Evolutionary conservation across 2,329 filamentous ascomycete species (phyloP).

Genomic region (Penicillium sp.): DNA sequence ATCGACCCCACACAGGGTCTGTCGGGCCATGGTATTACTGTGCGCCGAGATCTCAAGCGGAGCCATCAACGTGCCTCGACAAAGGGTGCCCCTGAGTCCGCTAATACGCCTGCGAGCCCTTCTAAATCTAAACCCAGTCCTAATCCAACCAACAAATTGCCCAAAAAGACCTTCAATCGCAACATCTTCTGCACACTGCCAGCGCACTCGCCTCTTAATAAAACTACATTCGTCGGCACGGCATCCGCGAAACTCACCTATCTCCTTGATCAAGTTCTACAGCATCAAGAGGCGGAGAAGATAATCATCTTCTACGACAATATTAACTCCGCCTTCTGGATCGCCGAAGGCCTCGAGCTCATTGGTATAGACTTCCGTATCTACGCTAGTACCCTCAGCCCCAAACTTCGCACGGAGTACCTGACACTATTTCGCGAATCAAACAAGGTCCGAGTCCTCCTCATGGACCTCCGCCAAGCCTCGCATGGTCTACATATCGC

Average conservation of each 20-base stretch:
- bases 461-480: conserved; percentile 90
- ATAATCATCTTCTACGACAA: conserved; percentile 92
- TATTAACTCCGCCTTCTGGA: conserved; percentile 82
- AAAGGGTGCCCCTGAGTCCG: conserved; percentile 20
- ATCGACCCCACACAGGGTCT: conserved; percentile 43
- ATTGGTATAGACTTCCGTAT: conserved; percentile 63
- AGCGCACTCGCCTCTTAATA: conserved; percentile 55
- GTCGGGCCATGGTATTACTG: conserved; percentile 42
- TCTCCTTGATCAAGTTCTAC: conserved; percentile 70
- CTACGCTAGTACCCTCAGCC: conserved; percentile 56
- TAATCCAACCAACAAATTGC: conserved; percentile 27
- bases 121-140: conserved; percentile 21
- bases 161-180: conserved; percentile 33
- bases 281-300: conserved; percentile 72
- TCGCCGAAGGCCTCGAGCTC: conserved; percentile 79
- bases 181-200: conserved; percentile 30
- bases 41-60: conserved; percentile 29
- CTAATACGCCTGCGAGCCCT: conserved; percentile 13
- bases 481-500: conserved; percentile 86
- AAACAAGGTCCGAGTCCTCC: conserved; percentile 69
- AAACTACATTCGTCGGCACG: conserved; percentile 71
- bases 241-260: conserved; percentile 87
- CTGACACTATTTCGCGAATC: conserved; percentile 75
- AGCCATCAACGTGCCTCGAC: conserved; percentile 14
- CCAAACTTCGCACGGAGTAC: conserved; percentile 69